Percentiles rank a stretch among this genome's conserved stretches.
Conservation (phyloP, 805 yeast genomes). For the Starmerella geochares region DNA sequence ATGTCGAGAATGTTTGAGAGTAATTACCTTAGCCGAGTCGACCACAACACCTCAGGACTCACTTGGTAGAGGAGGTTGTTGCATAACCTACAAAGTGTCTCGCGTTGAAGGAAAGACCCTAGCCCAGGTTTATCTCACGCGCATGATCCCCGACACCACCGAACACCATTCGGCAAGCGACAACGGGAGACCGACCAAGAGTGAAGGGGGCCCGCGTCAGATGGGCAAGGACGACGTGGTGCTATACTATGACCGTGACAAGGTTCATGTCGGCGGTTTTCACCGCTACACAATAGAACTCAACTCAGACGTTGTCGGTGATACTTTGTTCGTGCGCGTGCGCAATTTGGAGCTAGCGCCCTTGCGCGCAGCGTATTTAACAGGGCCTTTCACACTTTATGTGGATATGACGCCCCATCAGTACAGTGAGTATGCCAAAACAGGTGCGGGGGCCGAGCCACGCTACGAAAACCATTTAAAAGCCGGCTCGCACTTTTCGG, state of each 20-base stretch:
- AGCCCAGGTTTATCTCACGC: too few species aligned
- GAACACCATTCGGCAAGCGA: neutral
- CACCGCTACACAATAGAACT: conserved; percentile 48
- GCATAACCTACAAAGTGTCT: too few species aligned
- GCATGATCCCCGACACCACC: too few species aligned
- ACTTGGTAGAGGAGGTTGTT: too few species aligned
- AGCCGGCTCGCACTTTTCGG: conserved; percentile 62
- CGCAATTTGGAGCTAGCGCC: conserved; percentile 64
- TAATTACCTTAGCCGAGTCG: too few species aligned
- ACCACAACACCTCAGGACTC: too few species aligned
- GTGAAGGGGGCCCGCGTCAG: neutral
- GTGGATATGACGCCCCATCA: conserved; percentile 66
- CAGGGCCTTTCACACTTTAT: conserved; percentile 83
- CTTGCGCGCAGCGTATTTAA: conserved; percentile 68
- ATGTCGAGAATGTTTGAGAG: too few species aligned
- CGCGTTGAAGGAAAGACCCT: too few species aligned
- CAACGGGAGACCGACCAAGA: neutral
- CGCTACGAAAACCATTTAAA: conserved; percentile 45
- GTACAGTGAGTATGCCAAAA: conserved; percentile 38
- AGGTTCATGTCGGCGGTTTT: conserved; percentile 42
- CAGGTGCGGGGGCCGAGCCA: conserved; percentile 28
- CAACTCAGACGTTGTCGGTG: conserved; percentile 9
- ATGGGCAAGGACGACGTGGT: conserved; percentile 10
- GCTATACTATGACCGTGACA: conserved; percentile 21
- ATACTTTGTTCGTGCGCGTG: conserved; percentile 37